Evolutionary conservation across 2,329 filamentous ascomycete genomes (phyloP), one percentile per base, ranked within the genome.

Genomic region (Xylaria sp.): DNA sequence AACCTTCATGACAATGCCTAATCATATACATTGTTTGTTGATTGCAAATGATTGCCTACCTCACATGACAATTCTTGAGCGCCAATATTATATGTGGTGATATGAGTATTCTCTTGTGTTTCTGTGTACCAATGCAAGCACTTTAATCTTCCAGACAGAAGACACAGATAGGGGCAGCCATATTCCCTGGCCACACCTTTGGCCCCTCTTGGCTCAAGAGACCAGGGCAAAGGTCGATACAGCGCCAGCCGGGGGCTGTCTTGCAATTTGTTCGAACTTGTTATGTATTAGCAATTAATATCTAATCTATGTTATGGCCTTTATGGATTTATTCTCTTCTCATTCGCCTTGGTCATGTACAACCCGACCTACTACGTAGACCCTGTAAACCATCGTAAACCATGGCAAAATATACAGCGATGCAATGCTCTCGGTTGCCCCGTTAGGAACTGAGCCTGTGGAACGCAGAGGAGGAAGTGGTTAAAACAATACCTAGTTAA

Each of bases 281-380:
- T 65, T 18, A 62, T 65, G 65, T 69, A 76, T 76, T 76, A 76
- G 69, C 66, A 71, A 76, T 76, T 76, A 76, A 47, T 74, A 73
- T 74, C 55, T 71, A 69, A 59, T 74, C 69, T 71, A 72, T 67
- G n/a, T 57, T 55, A 32, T 55, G n/a, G 25, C 35, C 35, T 13
- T 54, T 37, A 18, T 48, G 16, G 16, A n/a, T 18, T 44, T 18
- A 44, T 60, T 44, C 47, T 23, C 10, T 25, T 37, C 53, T 32
- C 37, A n/a, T 63, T 32, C 58, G 13, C 60, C 29, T 55, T 55
- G 29, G 59, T 61, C 54, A 65, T 66, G 27, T 29, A 25, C 35
- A 47, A 55, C 54, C 23, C 35, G 27, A 57, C 60, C 47, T 3
- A 29, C 29, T 27, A 27, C 37, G 27, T 63, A 37, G 47, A 37